These are phyloP conservation scores for Neolecta irregularis DNA, from an alignment of 1,139 yeast genomes.

Conservation along the genomic window DNA sequence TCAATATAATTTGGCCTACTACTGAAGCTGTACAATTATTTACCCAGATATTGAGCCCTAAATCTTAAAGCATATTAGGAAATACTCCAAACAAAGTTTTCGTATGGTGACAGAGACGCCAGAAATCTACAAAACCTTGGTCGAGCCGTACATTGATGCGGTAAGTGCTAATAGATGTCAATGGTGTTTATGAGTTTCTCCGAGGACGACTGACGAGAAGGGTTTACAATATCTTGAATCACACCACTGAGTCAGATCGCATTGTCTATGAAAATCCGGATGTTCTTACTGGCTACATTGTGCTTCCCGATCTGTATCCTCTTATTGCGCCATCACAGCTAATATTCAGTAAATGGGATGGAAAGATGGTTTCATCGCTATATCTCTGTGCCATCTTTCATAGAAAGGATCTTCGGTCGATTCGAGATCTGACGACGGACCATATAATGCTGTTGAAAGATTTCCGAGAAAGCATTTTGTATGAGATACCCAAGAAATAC, in stretches of 20 bases:
- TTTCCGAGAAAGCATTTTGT: constrained; percentile 33
- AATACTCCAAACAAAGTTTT: constrained; percentile 42
- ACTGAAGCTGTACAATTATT: constrained; percentile 32
- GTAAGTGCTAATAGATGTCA: constrained; percentile 65
- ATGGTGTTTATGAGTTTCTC: constrained; percentile 33
- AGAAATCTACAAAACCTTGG: constrained; percentile 43
- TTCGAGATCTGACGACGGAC: constrained; percentile 51
- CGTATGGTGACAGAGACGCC: constrained; percentile 72
- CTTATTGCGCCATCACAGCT: constrained; percentile 20
- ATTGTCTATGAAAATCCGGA: constrained; percentile 51
- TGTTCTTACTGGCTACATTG: constrained; percentile 33
- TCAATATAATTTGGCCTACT: constrained; percentile 78
- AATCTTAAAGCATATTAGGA: constrained; percentile 46
- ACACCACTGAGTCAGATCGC: constrained; percentile 75
- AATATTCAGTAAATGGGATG: constrained; percentile 83
- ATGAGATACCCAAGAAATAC: constrained; percentile 35
- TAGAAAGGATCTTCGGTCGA: constrained; percentile 51
- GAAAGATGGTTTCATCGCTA: constrained; percentile 47
- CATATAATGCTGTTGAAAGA: constrained; percentile 44
- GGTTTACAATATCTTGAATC: constrained; percentile 63
- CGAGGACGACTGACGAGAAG: constrained; percentile 2
- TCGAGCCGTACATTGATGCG: constrained; percentile 58
- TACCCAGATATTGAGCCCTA: not conserved
- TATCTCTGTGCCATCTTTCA: constrained; percentile 69
- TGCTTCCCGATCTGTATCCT: constrained; percentile 28